Evolutionary conservation across 345 rosid genomes (phyloP).

Genomic region (Eucalyptus cloeziana): DNA sequence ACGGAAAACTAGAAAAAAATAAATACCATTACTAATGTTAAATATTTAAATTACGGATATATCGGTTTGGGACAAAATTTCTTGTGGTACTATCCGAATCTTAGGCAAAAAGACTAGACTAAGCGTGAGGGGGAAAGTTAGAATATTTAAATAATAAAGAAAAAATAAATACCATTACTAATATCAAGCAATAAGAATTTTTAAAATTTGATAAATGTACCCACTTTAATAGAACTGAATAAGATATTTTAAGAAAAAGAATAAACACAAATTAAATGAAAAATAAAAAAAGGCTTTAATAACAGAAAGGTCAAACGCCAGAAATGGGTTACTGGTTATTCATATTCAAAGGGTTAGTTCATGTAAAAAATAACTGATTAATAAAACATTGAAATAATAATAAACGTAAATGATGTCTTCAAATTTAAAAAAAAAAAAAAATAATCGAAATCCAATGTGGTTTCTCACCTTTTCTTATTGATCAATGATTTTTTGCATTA

Average conservation of each 20-base stretch:
- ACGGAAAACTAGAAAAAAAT: too few relatives aligned
- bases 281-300: neutral
- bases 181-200: neutral
- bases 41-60: too few relatives aligned
- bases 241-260: neutral
- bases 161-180: neutral
- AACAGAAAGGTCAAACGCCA: neutral
- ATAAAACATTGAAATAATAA: neutral
- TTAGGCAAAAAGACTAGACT: too few relatives aligned
- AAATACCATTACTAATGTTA: too few relatives aligned
- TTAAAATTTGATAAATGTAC: neutral
- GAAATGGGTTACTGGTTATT: neutral
- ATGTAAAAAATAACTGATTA: neutral
- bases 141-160: too few relatives aligned
- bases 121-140: too few relatives aligned
- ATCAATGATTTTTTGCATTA: neutral
- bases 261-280: neutral
- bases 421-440: neutral
- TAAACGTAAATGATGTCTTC: neutral
- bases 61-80: rapidly evolving
- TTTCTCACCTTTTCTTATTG: neutral
- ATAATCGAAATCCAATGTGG: neutral
- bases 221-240: neutral
- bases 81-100: neutral
- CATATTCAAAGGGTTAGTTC: neutral